phyloP scores from a whole-genome alignment of 208 protist genomes.

The Trypanosoma melophagium region DNA sequence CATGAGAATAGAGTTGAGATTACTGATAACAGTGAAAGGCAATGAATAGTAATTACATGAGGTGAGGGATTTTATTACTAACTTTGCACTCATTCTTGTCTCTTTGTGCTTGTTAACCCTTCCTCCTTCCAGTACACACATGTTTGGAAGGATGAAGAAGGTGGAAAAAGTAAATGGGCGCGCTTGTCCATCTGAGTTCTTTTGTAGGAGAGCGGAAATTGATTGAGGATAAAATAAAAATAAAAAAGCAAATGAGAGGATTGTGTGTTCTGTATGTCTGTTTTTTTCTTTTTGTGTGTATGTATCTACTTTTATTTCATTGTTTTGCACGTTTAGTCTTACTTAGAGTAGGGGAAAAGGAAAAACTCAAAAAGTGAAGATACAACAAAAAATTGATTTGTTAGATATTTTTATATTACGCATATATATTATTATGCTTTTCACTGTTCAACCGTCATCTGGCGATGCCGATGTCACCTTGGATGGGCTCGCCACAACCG shows the following conservation, averaged over 20 bases:
- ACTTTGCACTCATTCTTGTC: background rate
- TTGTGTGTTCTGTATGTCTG: too few relatives aligned
- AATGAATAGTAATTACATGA: too few relatives aligned
- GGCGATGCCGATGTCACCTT: background rate
- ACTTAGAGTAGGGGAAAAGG: too few relatives aligned
- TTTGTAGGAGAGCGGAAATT: too few relatives aligned
- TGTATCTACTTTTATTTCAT: too few relatives aligned
- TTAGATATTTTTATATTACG: slow-evolving; percentile 1
- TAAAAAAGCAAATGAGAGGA: too few relatives aligned
- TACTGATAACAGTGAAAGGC: too few relatives aligned
- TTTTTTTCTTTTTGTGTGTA: too few relatives aligned
- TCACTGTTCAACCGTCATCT: background rate
- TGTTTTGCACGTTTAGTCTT: too few relatives aligned
- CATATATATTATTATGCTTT: slow-evolving; percentile 7
- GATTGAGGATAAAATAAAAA: too few relatives aligned
- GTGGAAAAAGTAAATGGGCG: background rate
- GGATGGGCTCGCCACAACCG: slow-evolving; percentile 9
- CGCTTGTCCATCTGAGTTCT: too few relatives aligned
- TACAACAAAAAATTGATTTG: background rate
- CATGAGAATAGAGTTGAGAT: too few relatives aligned
- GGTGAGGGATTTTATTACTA: background rate
- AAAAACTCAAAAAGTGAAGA: background rate
- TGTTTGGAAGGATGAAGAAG: background rate
- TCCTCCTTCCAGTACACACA: background rate
- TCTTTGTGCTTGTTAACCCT: background rate